phyloP scores from a whole-genome alignment of 225 moss, liverwort and hornwort genomes.

The Pleurozium schreberi region DNA sequence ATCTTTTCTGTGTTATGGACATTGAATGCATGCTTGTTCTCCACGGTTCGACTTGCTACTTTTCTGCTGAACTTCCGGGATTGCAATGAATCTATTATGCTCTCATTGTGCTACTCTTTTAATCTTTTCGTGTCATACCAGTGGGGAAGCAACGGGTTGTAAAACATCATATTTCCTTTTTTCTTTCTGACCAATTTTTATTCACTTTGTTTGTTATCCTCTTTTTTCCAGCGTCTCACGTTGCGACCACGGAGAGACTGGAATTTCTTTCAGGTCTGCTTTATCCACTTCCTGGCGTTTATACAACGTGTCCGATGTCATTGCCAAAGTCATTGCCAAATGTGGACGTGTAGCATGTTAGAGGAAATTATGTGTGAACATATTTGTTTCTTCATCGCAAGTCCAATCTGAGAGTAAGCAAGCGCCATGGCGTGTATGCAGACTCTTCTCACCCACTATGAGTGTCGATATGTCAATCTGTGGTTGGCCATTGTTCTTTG shows the following conservation, averaged over 20 bases:
- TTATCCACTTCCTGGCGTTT: background rate
- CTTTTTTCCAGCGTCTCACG: conserved; percentile 49
- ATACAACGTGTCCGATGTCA: background rate
- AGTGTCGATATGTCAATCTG: background rate
- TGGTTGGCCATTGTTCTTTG: background rate
- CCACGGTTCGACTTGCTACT: background rate
- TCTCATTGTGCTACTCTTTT: background rate
- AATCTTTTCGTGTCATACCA: background rate
- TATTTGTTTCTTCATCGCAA: background rate
- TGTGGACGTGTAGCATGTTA: background rate
- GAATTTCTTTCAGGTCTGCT: conserved; percentile 61
- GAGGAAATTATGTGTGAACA: background rate
- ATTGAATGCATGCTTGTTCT: too few relatives aligned
- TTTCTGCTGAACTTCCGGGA: background rate
- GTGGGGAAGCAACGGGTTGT: background rate
- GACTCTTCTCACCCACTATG: background rate
- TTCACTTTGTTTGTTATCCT: background rate
- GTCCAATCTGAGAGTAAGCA: background rate
- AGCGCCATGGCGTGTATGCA: background rate
- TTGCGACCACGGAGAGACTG: conserved; percentile 48
- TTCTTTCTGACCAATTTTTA: background rate
- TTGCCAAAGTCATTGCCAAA: background rate
- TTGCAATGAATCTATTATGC: background rate
- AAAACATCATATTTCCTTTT: background rate
- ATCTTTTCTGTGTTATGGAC: too few relatives aligned